A percentile compares a stretch with the other conserved stretches of the same genome.
Evolutionary conservation across 2,329 filamentous ascomycete species (phyloP).

Genomic region (Nigrograna mackinnonii): DNA sequence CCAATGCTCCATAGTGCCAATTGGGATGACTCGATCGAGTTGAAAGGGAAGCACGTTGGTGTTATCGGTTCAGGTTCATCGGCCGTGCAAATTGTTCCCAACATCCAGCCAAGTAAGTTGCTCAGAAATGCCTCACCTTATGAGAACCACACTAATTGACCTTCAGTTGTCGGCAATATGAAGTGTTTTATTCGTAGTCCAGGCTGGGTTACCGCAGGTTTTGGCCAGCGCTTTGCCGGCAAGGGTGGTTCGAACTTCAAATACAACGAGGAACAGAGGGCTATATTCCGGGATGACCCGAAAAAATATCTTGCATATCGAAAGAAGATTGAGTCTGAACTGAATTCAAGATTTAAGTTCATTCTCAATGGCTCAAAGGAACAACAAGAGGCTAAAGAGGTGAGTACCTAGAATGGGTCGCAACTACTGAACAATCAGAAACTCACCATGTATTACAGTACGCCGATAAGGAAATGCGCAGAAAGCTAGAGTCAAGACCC

Average conservation of each 20-base stretch:
- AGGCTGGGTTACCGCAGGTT: neutral
- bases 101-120: neutral
- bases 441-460: slow-evolving; percentile 17
- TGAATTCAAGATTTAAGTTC: slow-evolving; percentile 58
- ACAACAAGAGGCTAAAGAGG: slow-evolving; percentile 29
- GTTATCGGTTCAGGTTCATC: neutral
- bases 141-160: neutral
- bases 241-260: neutral
- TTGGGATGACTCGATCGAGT: slow-evolving; percentile 2
- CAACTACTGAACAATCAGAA: neutral
- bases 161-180: neutral
- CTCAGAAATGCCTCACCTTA: neutral
- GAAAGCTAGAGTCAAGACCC: slow-evolving; percentile 42
- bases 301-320: slow-evolving; percentile 51
- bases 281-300: slow-evolving; percentile 44
- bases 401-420: neutral
- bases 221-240: neutral
- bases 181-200: neutral
- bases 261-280: slow-evolving; percentile 44
- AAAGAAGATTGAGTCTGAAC: slow-evolving; percentile 52
- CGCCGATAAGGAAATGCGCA: slow-evolving; percentile 43
- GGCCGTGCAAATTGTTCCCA: neutral
- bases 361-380: slow-evolving; percentile 54
- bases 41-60: neutral
- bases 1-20: slow-evolving; percentile 4